Evolutionary conservation across 352 stramenopile genomes (phyloP).

Genomic region (Phytopythium chamaehyphon): DNA sequence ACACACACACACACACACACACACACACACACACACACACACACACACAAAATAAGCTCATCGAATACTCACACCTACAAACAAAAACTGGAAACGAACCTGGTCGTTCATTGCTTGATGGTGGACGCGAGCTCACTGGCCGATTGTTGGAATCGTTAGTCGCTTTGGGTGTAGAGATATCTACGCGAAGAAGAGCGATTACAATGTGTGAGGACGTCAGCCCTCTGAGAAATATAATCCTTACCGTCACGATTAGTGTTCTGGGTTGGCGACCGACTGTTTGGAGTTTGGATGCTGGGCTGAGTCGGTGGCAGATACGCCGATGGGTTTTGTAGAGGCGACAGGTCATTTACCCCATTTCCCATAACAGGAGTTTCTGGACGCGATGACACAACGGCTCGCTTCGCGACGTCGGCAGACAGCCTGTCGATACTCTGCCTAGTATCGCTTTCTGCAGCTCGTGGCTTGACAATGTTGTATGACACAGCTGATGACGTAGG

Average conservation of each 20-base stretch:
- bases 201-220: too few relatives aligned
- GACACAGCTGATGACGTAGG: neutral
- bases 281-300: neutral
- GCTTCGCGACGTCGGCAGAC: neutral
- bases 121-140: too few relatives aligned
- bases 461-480: neutral
- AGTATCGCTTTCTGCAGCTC: neutral
- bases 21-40: too few relatives aligned
- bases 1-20: too few relatives aligned
- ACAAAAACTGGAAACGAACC: too few relatives aligned
- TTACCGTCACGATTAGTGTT: neutral
- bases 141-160: too few relatives aligned
- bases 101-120: too few relatives aligned
- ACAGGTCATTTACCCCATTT: neutral
- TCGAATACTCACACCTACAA: too few relatives aligned
- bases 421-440: neutral
- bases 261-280: neutral
- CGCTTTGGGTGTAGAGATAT: too few relatives aligned
- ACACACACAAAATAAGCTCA: too few relatives aligned
- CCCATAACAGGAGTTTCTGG: conserved; percentile 3
- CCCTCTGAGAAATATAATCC: too few relatives aligned
- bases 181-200: too few relatives aligned
- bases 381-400: neutral
- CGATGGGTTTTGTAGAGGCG: neutral
- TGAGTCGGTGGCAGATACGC: conserved; percentile 2